Base-by-base conservation (phyloP, 345 rosid genomes). In the Trapa bicornis region DNA sequence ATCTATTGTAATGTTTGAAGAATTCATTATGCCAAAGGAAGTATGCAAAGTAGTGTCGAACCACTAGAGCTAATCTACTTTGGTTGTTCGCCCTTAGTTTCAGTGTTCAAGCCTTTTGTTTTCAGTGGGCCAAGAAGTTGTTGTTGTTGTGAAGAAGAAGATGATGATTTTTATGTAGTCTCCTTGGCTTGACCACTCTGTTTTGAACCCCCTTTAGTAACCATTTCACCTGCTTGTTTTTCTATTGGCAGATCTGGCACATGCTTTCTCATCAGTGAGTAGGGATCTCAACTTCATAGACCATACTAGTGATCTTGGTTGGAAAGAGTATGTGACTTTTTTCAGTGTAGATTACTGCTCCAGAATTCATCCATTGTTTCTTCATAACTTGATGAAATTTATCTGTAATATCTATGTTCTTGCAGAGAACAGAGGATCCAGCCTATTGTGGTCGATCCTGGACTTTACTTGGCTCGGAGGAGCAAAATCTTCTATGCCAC, bases 401-500 rank as follows among this genome's bases (percentile, higher is more conserved):
- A 1, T 41, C 32, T 3, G 48, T 9, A 72, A 10, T 70, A 39
- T 71, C 7, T 45, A 36, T 67, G 57, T 70, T 71, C 73, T 15
- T 80, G 76, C 77, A 95, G 99, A 76, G 16, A 71, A 39, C 96
- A 91, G 67, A 83, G 99, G 68, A 77, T 91, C 75, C 88, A 81
- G 68, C 99, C 99, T 70, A 80, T 95, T 68, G 75, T 95, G 66
- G 99, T 95, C 38, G 99, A 95, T 67, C 97, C 99, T 0, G 96
- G 83, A 37, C 72, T 91, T 62, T 95, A 95, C 77, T 78, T 95
- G 53, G 96, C 96, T 0, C 83, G 97, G 83, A 83, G 85, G 81
- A 86, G 85, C 67, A 91, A 95, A 78, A 89, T 90, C 60, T 95
- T 95, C 75, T 77, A 80, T 10, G 99, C 96, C 41, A 89, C 96